Evolutionary conservation across 306 rosid genomes (phyloP).

Genomic region (Echinosophora koreensis): DNA sequence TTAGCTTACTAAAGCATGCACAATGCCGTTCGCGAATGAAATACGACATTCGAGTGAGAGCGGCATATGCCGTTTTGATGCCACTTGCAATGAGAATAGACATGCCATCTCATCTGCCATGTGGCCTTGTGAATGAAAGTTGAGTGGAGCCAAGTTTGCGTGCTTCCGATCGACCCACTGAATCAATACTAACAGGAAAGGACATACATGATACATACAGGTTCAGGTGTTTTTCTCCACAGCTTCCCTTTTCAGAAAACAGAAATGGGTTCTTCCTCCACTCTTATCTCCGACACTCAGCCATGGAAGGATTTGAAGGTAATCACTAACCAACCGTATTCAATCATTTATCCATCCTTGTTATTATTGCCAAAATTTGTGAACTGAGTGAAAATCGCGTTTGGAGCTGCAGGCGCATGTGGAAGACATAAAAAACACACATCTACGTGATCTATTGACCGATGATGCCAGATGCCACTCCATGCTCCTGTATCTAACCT

Average conservation of each 20-base stretch:
- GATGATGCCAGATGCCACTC: constrained; percentile 66
- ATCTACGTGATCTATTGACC: constrained; percentile 75
- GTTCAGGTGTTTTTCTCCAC: too few species aligned
- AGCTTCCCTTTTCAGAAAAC: constrained; percentile 37
- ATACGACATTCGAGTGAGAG: background rate
- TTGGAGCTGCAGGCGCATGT: constrained; percentile 59
- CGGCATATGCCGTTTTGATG: background rate
- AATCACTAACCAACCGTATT: background rate
- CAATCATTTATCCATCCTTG: background rate
- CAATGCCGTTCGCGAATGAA: too few species aligned
- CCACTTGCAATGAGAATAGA: background rate
- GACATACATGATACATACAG: background rate
- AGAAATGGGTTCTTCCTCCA: constrained; percentile 70
- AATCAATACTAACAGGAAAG: too few species aligned
- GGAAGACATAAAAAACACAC: constrained; percentile 60
- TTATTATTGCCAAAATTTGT: background rate
- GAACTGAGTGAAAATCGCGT: background rate
- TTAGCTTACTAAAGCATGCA: too few species aligned
- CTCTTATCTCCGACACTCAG: constrained; percentile 62
- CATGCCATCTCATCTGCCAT: background rate
- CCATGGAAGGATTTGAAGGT: constrained; percentile 83
- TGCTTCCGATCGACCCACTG: too few species aligned
- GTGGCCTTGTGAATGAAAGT: background rate
- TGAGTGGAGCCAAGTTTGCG: too few species aligned
- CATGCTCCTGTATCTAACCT: constrained; percentile 61